These are phyloP conservation scores for Aleurites moluccanus DNA, from an alignment of 441 rosid genomes.

Conservation along the genomic window DNA sequence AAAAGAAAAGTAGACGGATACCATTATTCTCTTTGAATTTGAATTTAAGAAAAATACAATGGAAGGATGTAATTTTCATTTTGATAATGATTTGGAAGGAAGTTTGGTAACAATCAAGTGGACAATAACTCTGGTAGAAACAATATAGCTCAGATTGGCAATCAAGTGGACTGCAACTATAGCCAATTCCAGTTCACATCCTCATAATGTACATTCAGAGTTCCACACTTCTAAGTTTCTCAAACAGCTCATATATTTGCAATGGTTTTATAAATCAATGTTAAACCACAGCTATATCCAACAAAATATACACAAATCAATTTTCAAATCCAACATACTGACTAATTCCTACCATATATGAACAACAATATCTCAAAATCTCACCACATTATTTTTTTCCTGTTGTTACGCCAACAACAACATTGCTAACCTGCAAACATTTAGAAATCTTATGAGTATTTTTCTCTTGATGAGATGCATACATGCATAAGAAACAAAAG, in stretches of 20 bases:
- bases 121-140: conserved; percentile 11
- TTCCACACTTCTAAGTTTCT: conserved; percentile 22
- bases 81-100: too few relatives aligned
- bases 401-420: conserved; percentile 92
- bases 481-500: neutral
- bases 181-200: conserved; percentile 8
- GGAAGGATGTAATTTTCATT: too few relatives aligned
- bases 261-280: conserved; percentile 11
- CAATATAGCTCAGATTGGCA: neutral
- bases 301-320: conserved; percentile 49
- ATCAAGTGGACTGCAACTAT: conserved; percentile 10
- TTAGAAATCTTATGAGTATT: conserved; percentile 12
- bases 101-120: too few relatives aligned
- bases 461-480: neutral
- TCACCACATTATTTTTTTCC: conserved; percentile 50
- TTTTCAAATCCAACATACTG: conserved; percentile 20
- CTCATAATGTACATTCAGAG: conserved; percentile 33
- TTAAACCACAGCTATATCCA: conserved; percentile 16
- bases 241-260: conserved; percentile 3
- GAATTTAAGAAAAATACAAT: too few relatives aligned
- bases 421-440: conserved; percentile 82
- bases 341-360: conserved; percentile 28
- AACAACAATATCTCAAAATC: conserved; percentile 24
- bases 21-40: too few relatives aligned
- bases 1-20: too few relatives aligned